Evolutionary conservation across 2,329 filamentous ascomycete genomes (phyloP).

Genomic region (Leptodontidium sp.): DNA sequence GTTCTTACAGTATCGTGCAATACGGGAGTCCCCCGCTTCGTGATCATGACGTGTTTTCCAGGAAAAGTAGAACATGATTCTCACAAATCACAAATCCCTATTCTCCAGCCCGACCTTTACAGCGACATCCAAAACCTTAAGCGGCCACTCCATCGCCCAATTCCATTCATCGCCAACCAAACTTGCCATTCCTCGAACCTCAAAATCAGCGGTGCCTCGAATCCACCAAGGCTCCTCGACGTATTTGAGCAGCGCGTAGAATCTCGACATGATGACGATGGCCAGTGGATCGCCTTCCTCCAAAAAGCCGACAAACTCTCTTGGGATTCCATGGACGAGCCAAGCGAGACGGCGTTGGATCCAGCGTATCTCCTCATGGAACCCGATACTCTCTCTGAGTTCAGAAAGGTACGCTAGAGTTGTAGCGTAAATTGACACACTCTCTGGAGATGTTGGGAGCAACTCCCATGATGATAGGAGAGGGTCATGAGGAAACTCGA

Average conservation of each 20-base stretch:
- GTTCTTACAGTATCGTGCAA: background rate
- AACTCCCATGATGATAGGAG: constrained; percentile 5
- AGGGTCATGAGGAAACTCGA: constrained; percentile 16
- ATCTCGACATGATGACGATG: constrained; percentile 25
- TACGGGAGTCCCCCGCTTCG: background rate
- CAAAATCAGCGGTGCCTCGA: constrained; percentile 28
- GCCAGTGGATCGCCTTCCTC: constrained; percentile 24
- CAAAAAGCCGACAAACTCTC: constrained; percentile 15
- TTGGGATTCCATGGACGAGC: background rate
- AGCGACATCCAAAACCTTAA: constrained; percentile 15
- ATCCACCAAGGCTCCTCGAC: constrained; percentile 30
- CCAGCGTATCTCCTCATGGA: constrained; percentile 14
- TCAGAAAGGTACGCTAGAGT: constrained; percentile 14
- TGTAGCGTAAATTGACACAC: constrained; percentile 10
- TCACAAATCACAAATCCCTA: background rate
- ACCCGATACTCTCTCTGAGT: constrained; percentile 14
- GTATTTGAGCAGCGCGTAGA: constrained; percentile 28
- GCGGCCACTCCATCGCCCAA: constrained; percentile 28
- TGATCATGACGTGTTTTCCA: background rate
- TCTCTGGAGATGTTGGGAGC: background rate
- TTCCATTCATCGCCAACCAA: constrained; percentile 23
- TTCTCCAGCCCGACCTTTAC: constrained; percentile 1
- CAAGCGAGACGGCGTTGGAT: constrained; percentile 22
- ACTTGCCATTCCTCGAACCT: constrained; percentile 24
- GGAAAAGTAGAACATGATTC: background rate